Evolutionary conservation across 768 basidiomycete species (phyloP).

Genomic region (Cantharellus cinnabarinus): DNA sequence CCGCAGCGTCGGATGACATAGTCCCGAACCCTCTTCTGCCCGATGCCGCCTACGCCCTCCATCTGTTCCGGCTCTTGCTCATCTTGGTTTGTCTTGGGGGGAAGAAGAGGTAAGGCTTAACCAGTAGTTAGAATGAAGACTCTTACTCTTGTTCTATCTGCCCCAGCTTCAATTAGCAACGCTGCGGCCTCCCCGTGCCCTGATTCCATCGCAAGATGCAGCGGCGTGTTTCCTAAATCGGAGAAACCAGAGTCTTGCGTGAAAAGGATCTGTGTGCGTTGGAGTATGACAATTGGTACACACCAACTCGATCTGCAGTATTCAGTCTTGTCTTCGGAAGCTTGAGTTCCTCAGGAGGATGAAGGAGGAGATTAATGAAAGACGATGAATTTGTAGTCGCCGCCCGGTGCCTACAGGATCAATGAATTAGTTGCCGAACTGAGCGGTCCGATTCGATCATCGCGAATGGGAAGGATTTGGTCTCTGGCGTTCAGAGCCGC

Average conservation of each 20-base stretch:
- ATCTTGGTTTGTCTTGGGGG: constrained; percentile 55
- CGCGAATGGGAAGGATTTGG: neutral
- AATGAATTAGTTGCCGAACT: neutral
- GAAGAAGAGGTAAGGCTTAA: neutral
- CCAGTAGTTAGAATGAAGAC: neutral
- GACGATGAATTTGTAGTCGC: constrained; percentile 87
- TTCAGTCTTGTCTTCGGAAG: constrained; percentile 62
- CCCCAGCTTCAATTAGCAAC: constrained; percentile 81
- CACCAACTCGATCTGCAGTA: constrained; percentile 61
- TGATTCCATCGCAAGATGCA: constrained; percentile 95
- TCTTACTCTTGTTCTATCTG: constrained; percentile 35
- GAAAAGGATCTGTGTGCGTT: too few relatives aligned
- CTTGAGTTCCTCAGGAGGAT: constrained; percentile 48
- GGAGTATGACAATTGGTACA: constrained; percentile 8
- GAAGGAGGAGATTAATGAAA: constrained; percentile 69
- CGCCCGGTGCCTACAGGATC: constrained; percentile 61
- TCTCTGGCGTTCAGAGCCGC: too few relatives aligned
- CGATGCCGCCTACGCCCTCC: constrained; percentile 73
- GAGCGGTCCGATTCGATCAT: constrained; percentile 3
- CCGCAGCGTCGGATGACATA: constrained; percentile 65
- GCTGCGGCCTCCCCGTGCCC: constrained; percentile 85
- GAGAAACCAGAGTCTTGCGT: too few relatives aligned
- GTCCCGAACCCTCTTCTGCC: constrained; percentile 59
- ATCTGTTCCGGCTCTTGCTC: constrained; percentile 73
- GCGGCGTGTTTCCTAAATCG: constrained; percentile 66